A percentile compares a stretch with the other conserved stretches of the same genome.
These are phyloP conservation scores for Adansonia digitata DNA, from an alignment of 345 rosid species.

Conservation along the genomic window DNA sequence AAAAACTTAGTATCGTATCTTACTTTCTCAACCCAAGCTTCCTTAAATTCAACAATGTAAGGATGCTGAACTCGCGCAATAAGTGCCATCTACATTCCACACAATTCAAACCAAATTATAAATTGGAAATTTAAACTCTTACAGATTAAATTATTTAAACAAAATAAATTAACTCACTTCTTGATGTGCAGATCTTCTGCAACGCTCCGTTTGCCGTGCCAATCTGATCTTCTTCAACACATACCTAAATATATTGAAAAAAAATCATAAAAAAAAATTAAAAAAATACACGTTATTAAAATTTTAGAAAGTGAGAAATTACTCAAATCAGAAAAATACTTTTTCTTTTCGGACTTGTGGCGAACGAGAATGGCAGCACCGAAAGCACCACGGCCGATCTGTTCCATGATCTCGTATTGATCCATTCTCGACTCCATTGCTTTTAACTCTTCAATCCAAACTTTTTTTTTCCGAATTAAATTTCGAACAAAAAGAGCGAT, in stretches of 20 bases:
- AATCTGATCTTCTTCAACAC: constrained; percentile 97
- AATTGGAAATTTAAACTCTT: background rate
- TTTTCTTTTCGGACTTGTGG: constrained; percentile 89
- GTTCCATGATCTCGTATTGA: constrained; percentile 99
- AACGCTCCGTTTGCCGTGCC: constrained; percentile 93
- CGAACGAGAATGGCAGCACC: constrained; percentile 97
- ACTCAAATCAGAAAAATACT: constrained; percentile 42
- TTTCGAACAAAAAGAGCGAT: background rate
- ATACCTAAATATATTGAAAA: constrained; percentile 43
- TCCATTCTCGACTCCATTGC: constrained; percentile 95
- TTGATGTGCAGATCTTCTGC: constrained; percentile 98
- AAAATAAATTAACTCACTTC: constrained; percentile 45
- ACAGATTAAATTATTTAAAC: background rate
- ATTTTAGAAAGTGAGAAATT: background rate
- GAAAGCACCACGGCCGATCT: constrained; percentile 98
- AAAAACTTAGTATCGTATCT: constrained; percentile 11
- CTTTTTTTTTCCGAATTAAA: background rate
- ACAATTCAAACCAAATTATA: constrained; percentile 8
- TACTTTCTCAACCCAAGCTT: constrained; percentile 99
- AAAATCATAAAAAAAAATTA: background rate
- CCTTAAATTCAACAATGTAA: constrained; percentile 87
- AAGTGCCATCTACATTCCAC: constrained; percentile 67
- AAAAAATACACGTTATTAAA: background rate
- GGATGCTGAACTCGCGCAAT: constrained; percentile 93
- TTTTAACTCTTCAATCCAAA: constrained; percentile 5